Evolutionary conservation across 2,329 filamentous ascomycete genomes (phyloP).

Genomic region (Nothopassalora personata): DNA sequence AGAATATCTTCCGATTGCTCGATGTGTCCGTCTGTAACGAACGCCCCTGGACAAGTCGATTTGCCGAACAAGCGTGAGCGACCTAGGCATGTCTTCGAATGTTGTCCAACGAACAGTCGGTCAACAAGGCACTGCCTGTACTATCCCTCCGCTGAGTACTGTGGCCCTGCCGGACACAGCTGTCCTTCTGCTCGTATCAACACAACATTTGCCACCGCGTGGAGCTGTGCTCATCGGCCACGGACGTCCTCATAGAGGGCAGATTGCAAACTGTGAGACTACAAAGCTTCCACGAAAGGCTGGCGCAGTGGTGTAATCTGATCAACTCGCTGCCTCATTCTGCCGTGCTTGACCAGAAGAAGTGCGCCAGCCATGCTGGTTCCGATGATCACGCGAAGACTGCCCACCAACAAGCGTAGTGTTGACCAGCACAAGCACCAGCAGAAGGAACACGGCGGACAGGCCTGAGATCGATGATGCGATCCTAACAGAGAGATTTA

Average conservation of each 20-base stretch:
- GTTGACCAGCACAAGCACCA: neutral
- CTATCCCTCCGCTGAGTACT: no score
- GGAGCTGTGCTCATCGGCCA: no score
- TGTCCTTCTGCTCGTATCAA: neutral
- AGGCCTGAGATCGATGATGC: neutral
- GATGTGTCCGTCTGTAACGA: neutral
- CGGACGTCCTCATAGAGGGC: no score
- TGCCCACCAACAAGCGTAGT: neutral
- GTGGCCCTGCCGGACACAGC: no score
- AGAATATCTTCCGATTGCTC: neutral
- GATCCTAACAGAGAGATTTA: neutral
- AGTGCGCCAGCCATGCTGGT: neutral
- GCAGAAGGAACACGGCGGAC: neutral
- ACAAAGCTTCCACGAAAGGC: neutral
- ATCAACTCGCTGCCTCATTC: no score
- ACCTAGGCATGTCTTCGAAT: neutral
- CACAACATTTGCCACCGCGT: no score
- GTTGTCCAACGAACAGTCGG: no score
- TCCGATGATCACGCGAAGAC: conserved; percentile 1
- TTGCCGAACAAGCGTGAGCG: neutral
- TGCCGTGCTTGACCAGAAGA: neutral
- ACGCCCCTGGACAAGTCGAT: neutral
- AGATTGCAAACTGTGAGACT: no score
- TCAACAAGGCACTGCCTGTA: no score
- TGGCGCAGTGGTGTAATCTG: neutral